phyloP scores from a whole-genome alignment of 1,284 basidiomycete species.

The Cutaneotrichosporon sp. region DNA sequence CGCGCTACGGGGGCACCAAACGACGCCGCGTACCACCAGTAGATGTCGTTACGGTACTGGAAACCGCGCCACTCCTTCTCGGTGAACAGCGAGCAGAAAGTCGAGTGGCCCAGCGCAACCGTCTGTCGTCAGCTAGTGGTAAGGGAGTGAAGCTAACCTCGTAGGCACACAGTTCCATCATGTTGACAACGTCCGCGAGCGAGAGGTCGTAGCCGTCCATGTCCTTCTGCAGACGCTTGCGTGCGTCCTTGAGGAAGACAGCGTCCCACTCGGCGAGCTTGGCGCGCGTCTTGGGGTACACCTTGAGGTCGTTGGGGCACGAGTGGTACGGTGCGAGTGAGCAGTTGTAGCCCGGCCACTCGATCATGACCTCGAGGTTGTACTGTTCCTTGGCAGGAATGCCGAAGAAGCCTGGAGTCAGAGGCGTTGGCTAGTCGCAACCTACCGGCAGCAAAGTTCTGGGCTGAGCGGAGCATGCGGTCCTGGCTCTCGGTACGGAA shows the following conservation, averaged over 20 bases:
- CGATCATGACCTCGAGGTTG: slow-evolving; percentile 49
- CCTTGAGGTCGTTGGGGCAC: slow-evolving; percentile 29
- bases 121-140: slow-evolving; percentile 9
- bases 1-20: slow-evolving; percentile 46
- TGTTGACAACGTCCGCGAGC: slow-evolving; percentile 58
- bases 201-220: slow-evolving; percentile 62
- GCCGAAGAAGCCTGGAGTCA: slow-evolving; percentile 44
- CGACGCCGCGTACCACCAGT: slow-evolving; percentile 48
- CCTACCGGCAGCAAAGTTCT: slow-evolving; percentile 49
- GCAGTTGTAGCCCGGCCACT: slow-evolving; percentile 50
- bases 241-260: slow-evolving; percentile 65
- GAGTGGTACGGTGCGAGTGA: slow-evolving; percentile 50
- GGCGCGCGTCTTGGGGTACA: slow-evolving; percentile 14
- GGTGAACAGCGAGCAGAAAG: slow-evolving; percentile 58
- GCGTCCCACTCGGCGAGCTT: slow-evolving; percentile 56
- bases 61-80: slow-evolving; percentile 63
- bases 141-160: slow-evolving; percentile 46
- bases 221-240: slow-evolving; percentile 58
- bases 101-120: slow-evolving; percentile 50
- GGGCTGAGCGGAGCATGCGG: slow-evolving; percentile 50
- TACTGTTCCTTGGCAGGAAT: slow-evolving; percentile 48
- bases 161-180: slow-evolving; percentile 55
- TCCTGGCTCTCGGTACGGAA: slow-evolving; percentile 50
- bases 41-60: slow-evolving; percentile 53
- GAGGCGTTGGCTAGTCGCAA: neutral